Conservation (phyloP, 257 asterid genomes). For the Handroanthus guayacan region DNA sequence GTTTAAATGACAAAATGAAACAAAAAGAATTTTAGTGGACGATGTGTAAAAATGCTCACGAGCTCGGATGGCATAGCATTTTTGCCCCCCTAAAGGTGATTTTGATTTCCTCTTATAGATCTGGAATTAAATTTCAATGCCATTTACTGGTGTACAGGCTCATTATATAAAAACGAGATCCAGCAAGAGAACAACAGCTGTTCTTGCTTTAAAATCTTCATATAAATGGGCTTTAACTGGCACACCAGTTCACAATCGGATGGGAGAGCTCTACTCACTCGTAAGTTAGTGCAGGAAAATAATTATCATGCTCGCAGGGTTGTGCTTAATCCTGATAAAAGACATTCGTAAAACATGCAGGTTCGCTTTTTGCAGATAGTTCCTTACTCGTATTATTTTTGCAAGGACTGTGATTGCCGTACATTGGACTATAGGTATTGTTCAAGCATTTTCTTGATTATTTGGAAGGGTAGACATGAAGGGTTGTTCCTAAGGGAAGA, state of each 20-base stretch:
- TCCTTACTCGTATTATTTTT: slow-evolving; percentile 89
- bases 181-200: slow-evolving; percentile 83
- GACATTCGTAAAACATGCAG: slow-evolving; percentile 50
- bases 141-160: slow-evolving; percentile 55
- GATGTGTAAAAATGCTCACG: no score
- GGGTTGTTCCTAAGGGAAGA: not conserved
- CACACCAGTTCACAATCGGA: slow-evolving; percentile 97
- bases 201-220: slow-evolving; percentile 76
- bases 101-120: no score
- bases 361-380: slow-evolving; percentile 86
- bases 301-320: slow-evolving; percentile 26
- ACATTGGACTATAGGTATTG: slow-evolving; percentile 80
- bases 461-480: not conserved
- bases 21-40: no score
- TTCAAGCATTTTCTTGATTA: slow-evolving; percentile 27
- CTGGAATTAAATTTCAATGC: no score
- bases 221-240: slow-evolving; percentile 98
- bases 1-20: no score
- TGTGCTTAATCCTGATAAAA: slow-evolving; percentile 34
- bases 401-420: slow-evolving; percentile 97
- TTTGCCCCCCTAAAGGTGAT: no score
- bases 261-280: slow-evolving; percentile 97
- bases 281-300: slow-evolving; percentile 56
- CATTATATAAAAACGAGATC: slow-evolving; percentile 90
- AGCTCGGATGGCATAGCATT: no score